Evolutionary conservation across 2,329 filamentous ascomycete genomes (phyloP).

Genomic region (Apiospora phragmitis): DNA sequence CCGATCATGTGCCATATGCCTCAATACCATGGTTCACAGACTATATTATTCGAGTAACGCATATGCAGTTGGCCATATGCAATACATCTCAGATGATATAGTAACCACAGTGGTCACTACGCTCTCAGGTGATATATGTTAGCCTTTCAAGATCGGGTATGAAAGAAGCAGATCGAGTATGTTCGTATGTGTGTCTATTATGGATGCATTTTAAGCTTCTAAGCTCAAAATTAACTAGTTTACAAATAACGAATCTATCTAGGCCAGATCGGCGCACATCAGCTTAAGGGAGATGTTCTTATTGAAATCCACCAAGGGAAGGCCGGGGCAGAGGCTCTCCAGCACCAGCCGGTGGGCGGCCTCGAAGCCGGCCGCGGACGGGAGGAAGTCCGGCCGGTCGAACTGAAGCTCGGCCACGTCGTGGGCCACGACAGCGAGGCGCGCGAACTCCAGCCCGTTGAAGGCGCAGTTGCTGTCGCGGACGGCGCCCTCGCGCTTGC

Average conservation of each 20-base stretch:
- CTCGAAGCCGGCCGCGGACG: neutral
- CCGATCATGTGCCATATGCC: neutral
- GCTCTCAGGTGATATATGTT: neutral
- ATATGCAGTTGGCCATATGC: neutral
- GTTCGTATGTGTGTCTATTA: neutral
- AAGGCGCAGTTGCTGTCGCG: neutral
- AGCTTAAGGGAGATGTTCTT: neutral
- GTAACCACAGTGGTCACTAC: neutral
- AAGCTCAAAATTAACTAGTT: neutral
- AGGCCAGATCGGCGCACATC: neutral
- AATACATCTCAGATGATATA: neutral
- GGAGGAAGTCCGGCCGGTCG: neutral
- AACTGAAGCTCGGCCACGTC: neutral
- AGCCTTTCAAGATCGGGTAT: neutral
- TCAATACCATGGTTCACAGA: neutral
- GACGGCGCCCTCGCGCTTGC: too few species aligned
- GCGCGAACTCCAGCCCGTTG: neutral
- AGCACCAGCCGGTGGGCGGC: neutral
- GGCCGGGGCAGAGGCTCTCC: neutral
- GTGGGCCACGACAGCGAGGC: neutral
- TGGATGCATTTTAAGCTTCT: neutral
- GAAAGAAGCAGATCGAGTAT: neutral
- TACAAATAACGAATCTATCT: neutral
- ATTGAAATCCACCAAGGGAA: neutral
- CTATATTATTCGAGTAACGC: too few species aligned